Base-by-base conservation (phyloP, 495 filamentous ascomycete species). In the Daldinia loculata region DNA sequence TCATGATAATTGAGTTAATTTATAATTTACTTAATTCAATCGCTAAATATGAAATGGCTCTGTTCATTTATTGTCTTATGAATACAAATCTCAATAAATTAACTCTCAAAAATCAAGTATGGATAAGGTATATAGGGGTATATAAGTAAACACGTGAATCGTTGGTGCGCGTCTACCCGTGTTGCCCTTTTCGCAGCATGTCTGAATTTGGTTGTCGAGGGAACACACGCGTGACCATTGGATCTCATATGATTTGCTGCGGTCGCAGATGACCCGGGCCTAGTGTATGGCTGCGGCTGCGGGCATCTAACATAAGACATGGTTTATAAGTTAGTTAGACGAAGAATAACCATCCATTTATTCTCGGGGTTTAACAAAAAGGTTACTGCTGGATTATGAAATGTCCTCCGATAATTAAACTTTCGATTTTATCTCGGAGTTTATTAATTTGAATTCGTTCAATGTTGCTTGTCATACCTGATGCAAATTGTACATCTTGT, bases 191-290 rank as follows among this genome's bases (percentile, higher is more conserved):
- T 19, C 38, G 66, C 30, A 60, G 41, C 36, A 36, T 36, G 12
- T 45, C 41, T 24, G 6, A 17, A 53, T 56, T 41, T 59, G 63
- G 69, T 71, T 67, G 69, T 62, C 69, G 34, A 63, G 63, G 69
- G 43, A 71, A 71, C 69, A 53, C 41, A 57, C 66, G 63, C 58
- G 66, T 71, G 68, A 70, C 56, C 53, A 63, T 17, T 45, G 24
- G 0, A 41, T n/a, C 51, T 26, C 67, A 56, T 56, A 29, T 64
- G 67, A 66, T 70, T 70, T 56, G 67, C 62, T 61, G 61, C 32
- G 61, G 67, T 45, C n/a, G 56, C 62, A 60, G 22, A 43, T 61
- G 67, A 66, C 61, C 61, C 67, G n/a, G 26, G 3, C 26, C n/a
- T n/a, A n/a, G n/a, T n/a, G n/a, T 27, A 27, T 27, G 1, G 34